Percentiles rank a stretch among this genome's conserved stretches.
These are phyloP conservation scores for Podospora didyma DNA, from an alignment of 495 filamentous ascomycete species.

Conservation along the genomic window DNA sequence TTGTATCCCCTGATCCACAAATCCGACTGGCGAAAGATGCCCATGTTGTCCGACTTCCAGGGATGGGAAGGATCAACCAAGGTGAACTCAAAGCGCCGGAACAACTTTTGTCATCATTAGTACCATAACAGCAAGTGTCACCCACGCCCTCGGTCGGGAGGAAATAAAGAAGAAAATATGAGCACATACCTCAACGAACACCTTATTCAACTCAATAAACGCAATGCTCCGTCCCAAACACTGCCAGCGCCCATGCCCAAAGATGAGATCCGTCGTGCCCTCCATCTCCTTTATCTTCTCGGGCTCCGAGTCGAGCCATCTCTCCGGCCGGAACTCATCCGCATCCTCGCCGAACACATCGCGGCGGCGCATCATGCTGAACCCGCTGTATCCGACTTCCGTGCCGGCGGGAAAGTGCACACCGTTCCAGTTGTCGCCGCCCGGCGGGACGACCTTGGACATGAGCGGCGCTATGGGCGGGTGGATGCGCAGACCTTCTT, in stretches of 20 bases:
- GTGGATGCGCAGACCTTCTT: constrained; percentile 40
- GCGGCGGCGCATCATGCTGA: constrained; percentile 22
- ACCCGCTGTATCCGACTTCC: constrained; percentile 36
- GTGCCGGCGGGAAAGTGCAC: constrained; percentile 47
- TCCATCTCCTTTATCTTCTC: constrained; percentile 34
- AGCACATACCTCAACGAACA: constrained; percentile 43
- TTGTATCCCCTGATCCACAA: constrained; percentile 9
- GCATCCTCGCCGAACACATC: constrained; percentile 42
- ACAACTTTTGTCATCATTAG: constrained; percentile 24
- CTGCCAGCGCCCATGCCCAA: constrained; percentile 29
- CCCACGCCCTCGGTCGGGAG: too few relatives aligned
- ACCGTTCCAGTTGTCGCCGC: constrained; percentile 10
- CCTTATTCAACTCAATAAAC: constrained; percentile 45
- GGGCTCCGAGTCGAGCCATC: constrained; percentile 43
- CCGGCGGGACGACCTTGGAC: background rate
- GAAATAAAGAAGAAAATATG: too few relatives aligned
- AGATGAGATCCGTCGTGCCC: constrained; percentile 27
- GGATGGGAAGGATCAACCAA: constrained; percentile 36
- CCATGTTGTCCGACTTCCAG: constrained; percentile 8
- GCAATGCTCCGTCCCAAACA: constrained; percentile 35
- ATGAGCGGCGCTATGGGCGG: constrained; percentile 15
- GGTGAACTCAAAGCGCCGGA: constrained; percentile 45
- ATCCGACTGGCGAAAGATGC: constrained; percentile 6
- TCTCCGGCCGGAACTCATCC: constrained; percentile 44
- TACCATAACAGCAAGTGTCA: too few relatives aligned